phyloP scores from a whole-genome alignment of 768 basidiomycete genomes.

The Hebeloma cylindrosporum region DNA sequence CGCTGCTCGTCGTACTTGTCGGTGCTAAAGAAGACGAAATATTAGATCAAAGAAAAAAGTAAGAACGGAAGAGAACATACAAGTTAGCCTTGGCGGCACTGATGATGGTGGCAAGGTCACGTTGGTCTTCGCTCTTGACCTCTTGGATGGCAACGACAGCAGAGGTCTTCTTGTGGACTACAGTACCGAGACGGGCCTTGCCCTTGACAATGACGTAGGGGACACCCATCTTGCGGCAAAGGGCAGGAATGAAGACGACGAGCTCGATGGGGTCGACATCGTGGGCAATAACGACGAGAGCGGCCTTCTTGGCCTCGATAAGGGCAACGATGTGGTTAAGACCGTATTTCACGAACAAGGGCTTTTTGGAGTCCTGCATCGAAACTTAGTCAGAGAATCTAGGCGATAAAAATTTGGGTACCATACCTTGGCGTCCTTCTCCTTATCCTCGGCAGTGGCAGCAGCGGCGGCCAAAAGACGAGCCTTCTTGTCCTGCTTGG shows the following conservation, averaged over 20 bases:
- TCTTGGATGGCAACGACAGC: conserved; percentile 91
- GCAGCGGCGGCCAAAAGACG: conserved; percentile 80
- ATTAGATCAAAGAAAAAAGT: conserved; percentile 7
- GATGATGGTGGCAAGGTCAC: conserved; percentile 89
- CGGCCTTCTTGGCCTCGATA: conserved; percentile 96
- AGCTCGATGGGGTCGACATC: conserved; percentile 99
- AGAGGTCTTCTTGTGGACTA: conserved; percentile 98
- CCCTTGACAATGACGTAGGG: conserved; percentile 98
- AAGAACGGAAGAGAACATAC: conserved; percentile 45
- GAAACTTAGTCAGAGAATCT: not conserved
- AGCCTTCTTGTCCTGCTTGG: conserved; percentile 95
- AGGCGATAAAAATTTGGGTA: not conserved
- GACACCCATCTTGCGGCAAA: conserved; percentile 99
- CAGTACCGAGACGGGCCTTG: conserved; percentile 96
- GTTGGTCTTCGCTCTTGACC: conserved; percentile 91
- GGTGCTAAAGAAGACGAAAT: conserved; percentile 45
- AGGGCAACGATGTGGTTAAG: conserved; percentile 96
- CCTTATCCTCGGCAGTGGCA: conserved; percentile 79
- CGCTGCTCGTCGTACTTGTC: conserved; percentile 94
- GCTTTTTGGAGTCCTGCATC: conserved; percentile 89
- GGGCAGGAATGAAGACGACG: conserved; percentile 95
- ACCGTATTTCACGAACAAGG: conserved; percentile 93
- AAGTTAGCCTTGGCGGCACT: conserved; percentile 97
- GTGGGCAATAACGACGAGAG: conserved; percentile 93
- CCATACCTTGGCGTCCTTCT: conserved; percentile 50